Evolutionary conservation across 768 basidiomycete genomes (phyloP), one percentile per base, ranked within the genome.

Genomic region (Rhodotorula taiwanensis): DNA sequence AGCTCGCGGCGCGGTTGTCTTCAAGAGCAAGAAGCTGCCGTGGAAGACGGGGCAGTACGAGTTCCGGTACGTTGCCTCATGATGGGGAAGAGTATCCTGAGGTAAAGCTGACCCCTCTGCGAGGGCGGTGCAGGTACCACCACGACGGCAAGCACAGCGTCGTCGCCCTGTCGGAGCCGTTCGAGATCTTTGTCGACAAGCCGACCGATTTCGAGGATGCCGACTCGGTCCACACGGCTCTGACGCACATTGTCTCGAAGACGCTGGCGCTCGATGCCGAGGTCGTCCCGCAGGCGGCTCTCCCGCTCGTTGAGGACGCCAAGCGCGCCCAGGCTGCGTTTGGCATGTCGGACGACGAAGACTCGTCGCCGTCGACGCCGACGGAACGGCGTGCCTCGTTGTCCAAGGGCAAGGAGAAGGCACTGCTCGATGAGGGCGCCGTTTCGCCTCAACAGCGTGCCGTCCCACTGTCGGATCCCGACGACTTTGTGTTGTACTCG

Each of bases 71-170:
- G 52, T n/a, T n/a, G n/a, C n/a, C n/a, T n/a, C n/a, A n/a, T n/a
- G n/a, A n/a, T n/a, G n/a, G n/a, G n/a, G n/a, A n/a, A n/a, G 27
- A 5, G 30, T 4, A 16, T 14, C 2, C 23, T 13, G 9, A 4
- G 23, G 10, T 23, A 20, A 13, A 27, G 9, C n/a, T 13, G n/a
- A 48, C 33, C 23, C 10, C 21, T 34, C 52, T 28, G 16, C 7
- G 41, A 25, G 25, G 21, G 3, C 21, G 15, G 1, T 15, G 4
- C 57, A 64, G 90, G 5, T 93, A 92, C 74, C 95, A 99, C 72
- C 93, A 97, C 72, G 90, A 95, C 75, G 92, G 91, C 52, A 97
- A 93, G 75, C 88, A 99, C 77, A 95, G 92, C 75, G 95, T 98
- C 59, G 87, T 98, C 83, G 83, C 84, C 56, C 73, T 86, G 55